These are phyloP conservation scores for Cinnamomum micranthum DNA, from an alignment of 164 flowering plant species.

Conservation along the genomic window DNA sequence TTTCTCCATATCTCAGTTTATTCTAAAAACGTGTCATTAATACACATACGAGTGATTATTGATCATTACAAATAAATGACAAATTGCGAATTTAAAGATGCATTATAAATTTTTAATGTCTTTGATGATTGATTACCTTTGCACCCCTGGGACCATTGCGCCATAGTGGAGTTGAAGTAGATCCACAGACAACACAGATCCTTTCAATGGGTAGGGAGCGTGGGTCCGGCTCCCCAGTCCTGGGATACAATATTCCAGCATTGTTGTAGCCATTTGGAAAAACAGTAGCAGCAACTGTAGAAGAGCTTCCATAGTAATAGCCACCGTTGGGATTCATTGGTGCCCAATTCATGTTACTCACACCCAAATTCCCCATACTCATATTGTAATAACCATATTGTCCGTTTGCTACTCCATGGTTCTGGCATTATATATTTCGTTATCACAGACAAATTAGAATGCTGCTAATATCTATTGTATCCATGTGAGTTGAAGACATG, in stretches of 20 bases:
- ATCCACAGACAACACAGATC: slow-evolving; percentile 1
- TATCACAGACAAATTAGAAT: no score
- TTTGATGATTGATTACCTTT: slow-evolving; percentile 5
- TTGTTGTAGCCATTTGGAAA: background rate
- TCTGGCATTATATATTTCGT: no score
- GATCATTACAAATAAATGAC: no score
- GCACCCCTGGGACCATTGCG: slow-evolving; percentile 10
- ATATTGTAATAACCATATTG: no score
- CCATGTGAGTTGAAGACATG: no score
- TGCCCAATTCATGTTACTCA: background rate
- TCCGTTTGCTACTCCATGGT: no score
- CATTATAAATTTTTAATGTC: no score
- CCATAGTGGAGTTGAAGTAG: slow-evolving; percentile 15
- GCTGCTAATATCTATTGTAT: no score
- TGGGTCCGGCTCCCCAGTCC: no score
- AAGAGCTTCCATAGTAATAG: background rate
- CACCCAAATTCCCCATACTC: background rate
- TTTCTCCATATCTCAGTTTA: background rate
- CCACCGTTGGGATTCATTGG: background rate
- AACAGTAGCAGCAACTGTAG: background rate
- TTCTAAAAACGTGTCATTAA: background rate
- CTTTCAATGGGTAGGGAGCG: background rate
- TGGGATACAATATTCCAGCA: background rate
- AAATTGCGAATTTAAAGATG: no score
- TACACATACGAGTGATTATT: background rate